Conservation (phyloP, 225 moss, liverwort and hornwort genomes). For the Sphagnum tenellum region DNA sequence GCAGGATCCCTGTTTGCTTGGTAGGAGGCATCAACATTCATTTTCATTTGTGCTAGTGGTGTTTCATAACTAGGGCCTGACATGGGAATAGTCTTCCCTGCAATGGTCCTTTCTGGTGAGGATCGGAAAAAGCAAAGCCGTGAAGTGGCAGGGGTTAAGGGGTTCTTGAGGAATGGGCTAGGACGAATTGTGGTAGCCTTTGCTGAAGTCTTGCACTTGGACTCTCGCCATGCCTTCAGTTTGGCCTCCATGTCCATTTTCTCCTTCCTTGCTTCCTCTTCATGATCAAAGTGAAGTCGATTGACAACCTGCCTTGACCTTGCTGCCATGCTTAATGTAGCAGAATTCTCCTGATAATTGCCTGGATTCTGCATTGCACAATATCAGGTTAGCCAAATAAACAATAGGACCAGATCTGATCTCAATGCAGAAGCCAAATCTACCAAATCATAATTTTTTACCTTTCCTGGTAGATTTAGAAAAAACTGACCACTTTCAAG, state of each 20-base stretch:
- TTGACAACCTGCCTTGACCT: constrained; percentile 28
- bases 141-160: constrained; percentile 2
- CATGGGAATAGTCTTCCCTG: too few relatives aligned
- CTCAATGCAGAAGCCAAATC: too few relatives aligned
- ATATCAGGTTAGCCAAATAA: neutral
- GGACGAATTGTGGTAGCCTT: constrained; percentile 16
- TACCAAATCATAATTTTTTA: too few relatives aligned
- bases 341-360: constrained; percentile 14
- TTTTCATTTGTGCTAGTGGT: too few relatives aligned
- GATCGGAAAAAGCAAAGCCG: too few relatives aligned
- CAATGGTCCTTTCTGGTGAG: too few relatives aligned
- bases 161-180: constrained; percentile 19
- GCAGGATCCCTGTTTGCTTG: too few relatives aligned
- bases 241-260: constrained; percentile 22
- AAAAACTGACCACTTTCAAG: too few relatives aligned
- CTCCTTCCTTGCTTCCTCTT: constrained; percentile 7
- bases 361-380: constrained; percentile 14
- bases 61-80: too few relatives aligned
- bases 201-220: constrained; percentile 21
- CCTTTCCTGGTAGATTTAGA: too few relatives aligned
- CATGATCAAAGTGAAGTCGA: constrained; percentile 2
- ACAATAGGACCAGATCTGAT: neutral
- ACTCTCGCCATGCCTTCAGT: constrained; percentile 27
- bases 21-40: too few relatives aligned
- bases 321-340: constrained; percentile 19